Evolutionary conservation across 1,139 yeast genomes (phyloP), one percentile per base, ranked within the genome.

Genomic region (Yamadazyma triangularis): DNA sequence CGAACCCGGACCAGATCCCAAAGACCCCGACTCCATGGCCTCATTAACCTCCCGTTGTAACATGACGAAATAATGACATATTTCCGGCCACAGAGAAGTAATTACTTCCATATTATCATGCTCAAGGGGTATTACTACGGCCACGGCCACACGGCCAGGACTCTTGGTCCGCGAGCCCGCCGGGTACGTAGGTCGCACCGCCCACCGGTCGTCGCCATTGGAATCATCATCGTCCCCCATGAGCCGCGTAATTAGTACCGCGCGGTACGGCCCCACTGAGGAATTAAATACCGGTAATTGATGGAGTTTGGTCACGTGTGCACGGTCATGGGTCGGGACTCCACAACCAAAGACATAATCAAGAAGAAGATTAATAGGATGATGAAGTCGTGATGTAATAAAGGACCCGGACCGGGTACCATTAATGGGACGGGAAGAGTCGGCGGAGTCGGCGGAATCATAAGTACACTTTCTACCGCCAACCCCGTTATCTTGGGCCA

Each of bases 321-420:
- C 59, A n/a, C 59, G 50, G 37, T 74, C 79, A 39, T 61, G 70
- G 4, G 71, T 55, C 10, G 78, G 76, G 22, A 74, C 50, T 0
- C 79, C 79, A 36, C 74, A 70, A 4, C 81, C 81, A 49, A 73
- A 75, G 73, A 73, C 70, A 41, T 64, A 71, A 36, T 70, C 70
- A 28, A 70, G 62, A 23, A 75, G 46, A 37, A 74, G 79, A 33
- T 57, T 55, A 8, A 54, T 41, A 22, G 65, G 60, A 40, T 73
- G 77, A 38, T 60, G 57, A 3, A 58, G 35, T 30, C 59, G 60
- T 23, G 58, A 48, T 3, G 51, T 34, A 10, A 46, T 23, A 24
- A 49, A 40, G 25, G 37, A 39, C 31, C 48, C 39, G 20, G 42
- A 12, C 20, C 30, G 24, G 8, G 7, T 25, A 11, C 11, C 15